These are phyloP conservation scores for Nakazawaea anatomiae DNA, from an alignment of 805 yeast species.

Conservation along the genomic window DNA sequence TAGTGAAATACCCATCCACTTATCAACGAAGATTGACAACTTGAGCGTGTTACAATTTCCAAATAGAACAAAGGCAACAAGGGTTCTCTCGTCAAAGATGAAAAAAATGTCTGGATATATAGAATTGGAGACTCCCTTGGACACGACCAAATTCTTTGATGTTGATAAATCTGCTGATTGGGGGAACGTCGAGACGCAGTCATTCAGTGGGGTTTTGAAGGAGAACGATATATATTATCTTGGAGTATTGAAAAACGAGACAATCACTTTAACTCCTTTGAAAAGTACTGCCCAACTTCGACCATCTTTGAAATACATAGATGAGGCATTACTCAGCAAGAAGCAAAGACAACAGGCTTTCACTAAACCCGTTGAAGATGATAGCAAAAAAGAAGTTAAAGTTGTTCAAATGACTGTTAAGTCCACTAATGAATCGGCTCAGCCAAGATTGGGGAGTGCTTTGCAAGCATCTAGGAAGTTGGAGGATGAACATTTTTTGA, in stretches of 20 bases:
- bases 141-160: slow-evolving; percentile 64
- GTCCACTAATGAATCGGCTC: slow-evolving; percentile 48
- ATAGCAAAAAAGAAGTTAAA: slow-evolving; percentile 36
- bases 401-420: slow-evolving; percentile 77
- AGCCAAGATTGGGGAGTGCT: slow-evolving; percentile 64
- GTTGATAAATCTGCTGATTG: slow-evolving; percentile 56
- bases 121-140: slow-evolving; percentile 74
- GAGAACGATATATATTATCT: slow-evolving; percentile 46
- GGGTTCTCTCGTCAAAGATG: slow-evolving; percentile 39
- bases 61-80: slow-evolving; percentile 42
- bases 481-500: slow-evolving; percentile 50
- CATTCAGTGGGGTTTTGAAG: slow-evolving; percentile 65
- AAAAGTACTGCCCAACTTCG: slow-evolving; percentile 70
- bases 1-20: slow-evolving; percentile 51
- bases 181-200: slow-evolving; percentile 55
- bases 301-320: slow-evolving; percentile 77
- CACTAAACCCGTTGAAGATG: slow-evolving; percentile 11
- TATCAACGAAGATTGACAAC: slow-evolving; percentile 21
- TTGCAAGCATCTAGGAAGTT: slow-evolving; percentile 55
- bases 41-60: slow-evolving; percentile 55
- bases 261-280: slow-evolving; percentile 57
- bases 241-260: slow-evolving; percentile 33
- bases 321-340: slow-evolving; percentile 41
- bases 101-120: slow-evolving; percentile 60
- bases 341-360: slow-evolving; percentile 20